phyloP scores from a whole-genome alignment of 2,329 filamentous ascomycete species.

The Chaetomiaceae sp. region DNA sequence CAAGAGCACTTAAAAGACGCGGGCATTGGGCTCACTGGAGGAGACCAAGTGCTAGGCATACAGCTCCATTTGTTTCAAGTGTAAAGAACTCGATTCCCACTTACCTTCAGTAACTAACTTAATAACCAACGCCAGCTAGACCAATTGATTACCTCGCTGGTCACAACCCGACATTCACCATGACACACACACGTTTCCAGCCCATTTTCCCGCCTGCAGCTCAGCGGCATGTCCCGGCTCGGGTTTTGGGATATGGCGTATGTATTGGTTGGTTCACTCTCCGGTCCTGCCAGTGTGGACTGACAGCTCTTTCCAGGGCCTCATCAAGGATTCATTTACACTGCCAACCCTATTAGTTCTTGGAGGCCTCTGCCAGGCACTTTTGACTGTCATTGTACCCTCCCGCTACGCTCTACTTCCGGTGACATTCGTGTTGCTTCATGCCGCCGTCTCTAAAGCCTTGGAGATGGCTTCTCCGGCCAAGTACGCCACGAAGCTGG shows the following conservation, averaged over 20 bases:
- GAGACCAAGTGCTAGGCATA: no score
- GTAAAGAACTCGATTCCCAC: no score
- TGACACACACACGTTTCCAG: neutral
- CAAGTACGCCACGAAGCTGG: constrained; percentile 21
- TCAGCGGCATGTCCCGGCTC: neutral
- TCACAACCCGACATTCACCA: neutral
- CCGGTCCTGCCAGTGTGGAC: neutral
- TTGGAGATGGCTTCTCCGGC: constrained; percentile 18
- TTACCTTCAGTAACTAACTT: no score
- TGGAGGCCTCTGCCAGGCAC: constrained; percentile 32
- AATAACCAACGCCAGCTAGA: neutral
- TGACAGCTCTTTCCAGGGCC: neutral
- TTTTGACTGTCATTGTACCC: constrained; percentile 31
- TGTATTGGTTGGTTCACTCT: neutral
- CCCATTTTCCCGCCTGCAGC: neutral
- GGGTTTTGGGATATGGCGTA: neutral
- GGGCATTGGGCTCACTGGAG: no score
- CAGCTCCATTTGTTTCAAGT: no score
- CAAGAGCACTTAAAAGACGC: no score
- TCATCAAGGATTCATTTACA: constrained; percentile 32
- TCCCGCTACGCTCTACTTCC: constrained; percentile 32
- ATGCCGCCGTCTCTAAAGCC: constrained; percentile 28
- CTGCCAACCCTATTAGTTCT: constrained; percentile 29
- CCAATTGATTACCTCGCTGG: neutral
- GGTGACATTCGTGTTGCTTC: constrained; percentile 26